phyloP scores from a whole-genome alignment of 2,329 filamentous ascomycete genomes.

The Penicillium sp. region DNA sequence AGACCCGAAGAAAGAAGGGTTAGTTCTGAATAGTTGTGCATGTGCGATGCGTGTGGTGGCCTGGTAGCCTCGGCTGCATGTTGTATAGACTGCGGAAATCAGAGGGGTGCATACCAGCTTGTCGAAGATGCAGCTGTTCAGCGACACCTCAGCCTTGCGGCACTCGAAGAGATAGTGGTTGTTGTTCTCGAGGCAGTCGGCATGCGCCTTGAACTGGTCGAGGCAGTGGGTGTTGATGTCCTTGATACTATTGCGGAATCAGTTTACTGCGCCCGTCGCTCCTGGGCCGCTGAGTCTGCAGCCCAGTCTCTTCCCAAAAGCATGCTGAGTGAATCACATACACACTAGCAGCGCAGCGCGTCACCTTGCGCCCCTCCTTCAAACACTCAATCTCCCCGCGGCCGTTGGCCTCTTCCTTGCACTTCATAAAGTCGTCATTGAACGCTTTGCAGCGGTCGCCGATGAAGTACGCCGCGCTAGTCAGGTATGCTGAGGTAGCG shows the following conservation, averaged over 20 bases:
- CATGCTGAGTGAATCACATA: slow-evolving; percentile 55
- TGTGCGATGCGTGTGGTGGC: neutral
- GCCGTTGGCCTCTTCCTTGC: slow-evolving; percentile 92
- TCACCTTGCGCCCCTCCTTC: slow-evolving; percentile 95
- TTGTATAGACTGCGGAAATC: neutral
- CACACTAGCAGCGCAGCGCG: slow-evolving; percentile 94
- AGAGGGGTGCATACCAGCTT: slow-evolving; percentile 71
- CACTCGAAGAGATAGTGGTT: slow-evolving; percentile 99
- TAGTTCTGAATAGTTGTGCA: neutral
- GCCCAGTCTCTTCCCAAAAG: neutral
- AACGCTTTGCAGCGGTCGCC: slow-evolving; percentile 90
- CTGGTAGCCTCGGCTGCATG: neutral
- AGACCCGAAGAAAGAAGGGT: neutral
- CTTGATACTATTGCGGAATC: slow-evolving; percentile 64
- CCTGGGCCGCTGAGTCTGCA: neutral
- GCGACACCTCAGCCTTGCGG: slow-evolving; percentile 78
- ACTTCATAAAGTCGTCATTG: slow-evolving; percentile 99
- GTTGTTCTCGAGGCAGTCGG: slow-evolving; percentile 93
- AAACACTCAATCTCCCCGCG: slow-evolving; percentile 91
- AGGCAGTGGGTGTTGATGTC: slow-evolving; percentile 97
- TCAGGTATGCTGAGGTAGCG: slow-evolving; percentile 84
- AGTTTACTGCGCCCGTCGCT: neutral
- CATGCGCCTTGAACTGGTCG: slow-evolving; percentile 87
- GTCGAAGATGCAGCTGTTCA: slow-evolving; percentile 95
- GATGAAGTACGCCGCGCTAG: slow-evolving; percentile 95